Evolutionary conservation across 1,139 yeast genomes (phyloP).

Genomic region (Hansenula anomala): DNA sequence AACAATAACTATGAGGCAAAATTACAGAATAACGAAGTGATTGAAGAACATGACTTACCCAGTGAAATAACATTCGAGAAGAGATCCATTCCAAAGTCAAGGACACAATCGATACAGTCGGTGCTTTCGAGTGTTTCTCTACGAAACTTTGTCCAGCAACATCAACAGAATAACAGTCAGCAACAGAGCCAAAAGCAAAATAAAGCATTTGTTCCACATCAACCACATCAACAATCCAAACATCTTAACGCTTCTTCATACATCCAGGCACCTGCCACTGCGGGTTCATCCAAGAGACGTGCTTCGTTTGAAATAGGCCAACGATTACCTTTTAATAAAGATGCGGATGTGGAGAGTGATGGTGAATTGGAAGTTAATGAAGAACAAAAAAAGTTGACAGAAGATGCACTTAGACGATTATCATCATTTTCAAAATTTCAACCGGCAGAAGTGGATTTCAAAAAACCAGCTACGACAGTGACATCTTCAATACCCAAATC

Average conservation of each 20-base stretch:
- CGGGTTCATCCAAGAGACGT: conserved; percentile 22
- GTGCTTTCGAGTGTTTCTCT: conserved; percentile 60
- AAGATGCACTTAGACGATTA: conserved; percentile 32
- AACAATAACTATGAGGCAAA: background rate
- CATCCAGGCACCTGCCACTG: conserved; percentile 24
- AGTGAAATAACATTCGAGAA: conserved; percentile 40
- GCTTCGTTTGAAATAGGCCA: conserved; percentile 29
- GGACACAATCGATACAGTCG: conserved; percentile 60
- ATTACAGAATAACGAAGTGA: conserved; percentile 1
- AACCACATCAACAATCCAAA: conserved; percentile 11
- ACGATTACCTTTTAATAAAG: conserved; percentile 24
- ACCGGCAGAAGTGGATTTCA: conserved; percentile 50
- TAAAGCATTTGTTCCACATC: conserved; percentile 8
- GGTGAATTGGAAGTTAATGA: conserved; percentile 24
- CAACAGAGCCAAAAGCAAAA: conserved; percentile 1
- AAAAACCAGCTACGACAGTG: background rate
- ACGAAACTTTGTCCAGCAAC: conserved; percentile 30
- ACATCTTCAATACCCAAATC: background rate
- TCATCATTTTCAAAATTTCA: conserved; percentile 32
- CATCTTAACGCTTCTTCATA: conserved; percentile 19
- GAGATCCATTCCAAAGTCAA: conserved; percentile 43
- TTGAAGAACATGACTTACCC: conserved; percentile 9
- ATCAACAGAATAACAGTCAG: background rate
- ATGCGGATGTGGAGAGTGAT: conserved; percentile 14
- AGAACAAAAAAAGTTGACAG: conserved; percentile 30